These are phyloP conservation scores for Acrocalymma vagum DNA, from an alignment of 2,329 filamentous ascomycete genomes.

Conservation along the genomic window DNA sequence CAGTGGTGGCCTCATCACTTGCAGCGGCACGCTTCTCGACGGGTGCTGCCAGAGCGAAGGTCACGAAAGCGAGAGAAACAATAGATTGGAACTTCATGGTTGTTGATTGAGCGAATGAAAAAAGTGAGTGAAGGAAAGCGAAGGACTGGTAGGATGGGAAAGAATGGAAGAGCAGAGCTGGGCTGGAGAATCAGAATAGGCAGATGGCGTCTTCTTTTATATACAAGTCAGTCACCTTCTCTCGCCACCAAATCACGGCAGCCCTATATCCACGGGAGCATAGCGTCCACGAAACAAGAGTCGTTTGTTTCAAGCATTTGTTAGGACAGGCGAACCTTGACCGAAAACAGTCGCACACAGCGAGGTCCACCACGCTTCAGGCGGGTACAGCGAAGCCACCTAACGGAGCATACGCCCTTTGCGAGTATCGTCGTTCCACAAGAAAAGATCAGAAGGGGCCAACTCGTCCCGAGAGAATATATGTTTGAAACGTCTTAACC, in stretches of 20 bases:
- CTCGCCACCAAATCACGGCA: conserved; percentile 8
- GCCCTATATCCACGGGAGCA: conserved; percentile 15
- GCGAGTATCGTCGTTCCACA: conserved; percentile 9
- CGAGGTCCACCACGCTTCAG: conserved; percentile 17
- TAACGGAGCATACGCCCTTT: conserved; percentile 10
- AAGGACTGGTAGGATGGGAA: conserved; percentile 21
- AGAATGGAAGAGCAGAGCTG: conserved; percentile 28
- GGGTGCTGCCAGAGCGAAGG: conserved; percentile 44
- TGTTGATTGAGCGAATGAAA: conserved; percentile 14
- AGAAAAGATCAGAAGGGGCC: conserved; percentile 14
- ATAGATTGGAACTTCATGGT: conserved; percentile 43
- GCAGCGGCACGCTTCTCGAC: conserved; percentile 38
- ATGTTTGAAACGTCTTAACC: conserved; percentile 26
- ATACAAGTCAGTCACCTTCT: conserved; percentile 1
- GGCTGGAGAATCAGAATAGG: conserved; percentile 10
- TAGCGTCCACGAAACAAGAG: conserved; percentile 7
- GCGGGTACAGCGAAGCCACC: conserved; percentile 2
- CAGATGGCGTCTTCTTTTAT: conserved; percentile 10
- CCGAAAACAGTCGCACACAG: conserved; percentile 6
- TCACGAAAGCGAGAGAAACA: conserved; percentile 36
- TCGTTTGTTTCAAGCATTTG: conserved; percentile 19
- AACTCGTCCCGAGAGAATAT: conserved; percentile 15
- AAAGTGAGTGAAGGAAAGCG: conserved; percentile 22
- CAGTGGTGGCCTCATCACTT: conserved; percentile 36
- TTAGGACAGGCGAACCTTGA: conserved; percentile 13